Base-by-base conservation (phyloP, 2,329 filamentous ascomycete species). In the Exophiala mesophila region DNA sequence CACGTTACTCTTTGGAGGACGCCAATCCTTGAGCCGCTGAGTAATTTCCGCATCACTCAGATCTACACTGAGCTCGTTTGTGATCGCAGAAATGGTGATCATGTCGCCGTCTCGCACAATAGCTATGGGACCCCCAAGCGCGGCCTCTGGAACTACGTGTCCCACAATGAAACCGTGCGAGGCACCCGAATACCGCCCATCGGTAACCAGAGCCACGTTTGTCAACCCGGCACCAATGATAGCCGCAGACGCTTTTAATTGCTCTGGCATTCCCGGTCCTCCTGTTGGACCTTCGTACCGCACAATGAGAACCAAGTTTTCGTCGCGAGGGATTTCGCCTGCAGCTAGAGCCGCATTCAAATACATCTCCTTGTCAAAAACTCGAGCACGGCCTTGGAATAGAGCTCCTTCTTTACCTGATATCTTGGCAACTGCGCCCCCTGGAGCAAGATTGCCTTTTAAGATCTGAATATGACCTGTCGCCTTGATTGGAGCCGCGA, bases 231-330 rank as follows among this genome's bases (percentile, higher is more conserved):
- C 90, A 36, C 90, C 90, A 84, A 95, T 95, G 54, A 97, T 86
- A n/a, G 89, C 87, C 0, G 88, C 88, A 45, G 79, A 85, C 8
- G 90, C 86, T 61, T 85, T 88, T 32, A 97, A 76, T 66, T 95
- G 88, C 66, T 97, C 90, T 2, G 89, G 90, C 90, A 97, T 97
- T 31, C 90, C 90, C 0, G 90, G 90, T 0, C 90, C 90, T 49
- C 90, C 90, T 61, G 87, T 88, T 10, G 90, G 90, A 0, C 90
- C 90, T 63, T 96, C 90, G 62, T 96, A 96, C 16, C 90, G 82
- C 40, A 97, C 88, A 21, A 96, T 80, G 19, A 96, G 71, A 15
- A 96, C 90, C 10, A 94, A 74, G 59, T 94, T 92, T 59, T 92
- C 87, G 47, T 78, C 78, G 24, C 79, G 78, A 1, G 79, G 77